Evolutionary conservation across 495 filamentous ascomycete species (phyloP).

Genomic region (Hyphodiscus hymeniophilus): DNA sequence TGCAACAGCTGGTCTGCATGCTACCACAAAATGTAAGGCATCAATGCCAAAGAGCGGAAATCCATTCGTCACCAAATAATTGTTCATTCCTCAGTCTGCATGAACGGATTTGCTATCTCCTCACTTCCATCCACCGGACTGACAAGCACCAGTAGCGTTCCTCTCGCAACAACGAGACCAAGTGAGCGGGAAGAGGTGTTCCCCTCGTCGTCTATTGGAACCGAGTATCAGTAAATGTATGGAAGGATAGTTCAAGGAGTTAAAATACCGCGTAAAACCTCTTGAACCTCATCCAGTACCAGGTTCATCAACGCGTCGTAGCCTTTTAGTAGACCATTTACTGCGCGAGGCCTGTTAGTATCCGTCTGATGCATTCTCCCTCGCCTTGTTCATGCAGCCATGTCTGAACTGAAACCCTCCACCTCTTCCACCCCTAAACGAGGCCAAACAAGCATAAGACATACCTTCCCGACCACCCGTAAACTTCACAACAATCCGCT

Average conservation of each 20-base stretch:
- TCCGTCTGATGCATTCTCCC: background rate
- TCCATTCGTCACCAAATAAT: too few species aligned
- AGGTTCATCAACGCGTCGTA: conserved; percentile 97
- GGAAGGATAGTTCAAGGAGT: background rate
- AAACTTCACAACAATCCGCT: conserved; percentile 90
- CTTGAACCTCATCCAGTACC: conserved; percentile 89
- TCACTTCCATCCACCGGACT: conserved; percentile 91
- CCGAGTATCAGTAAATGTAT: background rate
- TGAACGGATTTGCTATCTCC: conserved; percentile 90
- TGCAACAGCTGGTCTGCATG: too few species aligned
- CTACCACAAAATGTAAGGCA: too few species aligned
- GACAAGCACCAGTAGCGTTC: conserved; percentile 85
- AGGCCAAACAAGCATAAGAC: background rate
- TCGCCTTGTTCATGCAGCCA: background rate
- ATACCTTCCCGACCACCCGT: conserved; percentile 89
- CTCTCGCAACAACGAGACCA: conserved; percentile 84
- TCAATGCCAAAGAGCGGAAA: too few species aligned
- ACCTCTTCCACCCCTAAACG: background rate
- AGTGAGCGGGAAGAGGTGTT: conserved; percentile 77
- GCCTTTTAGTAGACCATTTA: conserved; percentile 82
- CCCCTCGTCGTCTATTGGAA: conserved; percentile 71
- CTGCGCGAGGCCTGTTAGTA: conserved; percentile 34
- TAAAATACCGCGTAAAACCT: conserved; percentile 68
- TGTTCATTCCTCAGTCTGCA: conserved; percentile 53
- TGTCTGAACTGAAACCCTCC: background rate